phyloP scores from a whole-genome alignment of 495 filamentous ascomycete species.

The Aspergillus indologenus region DNA sequence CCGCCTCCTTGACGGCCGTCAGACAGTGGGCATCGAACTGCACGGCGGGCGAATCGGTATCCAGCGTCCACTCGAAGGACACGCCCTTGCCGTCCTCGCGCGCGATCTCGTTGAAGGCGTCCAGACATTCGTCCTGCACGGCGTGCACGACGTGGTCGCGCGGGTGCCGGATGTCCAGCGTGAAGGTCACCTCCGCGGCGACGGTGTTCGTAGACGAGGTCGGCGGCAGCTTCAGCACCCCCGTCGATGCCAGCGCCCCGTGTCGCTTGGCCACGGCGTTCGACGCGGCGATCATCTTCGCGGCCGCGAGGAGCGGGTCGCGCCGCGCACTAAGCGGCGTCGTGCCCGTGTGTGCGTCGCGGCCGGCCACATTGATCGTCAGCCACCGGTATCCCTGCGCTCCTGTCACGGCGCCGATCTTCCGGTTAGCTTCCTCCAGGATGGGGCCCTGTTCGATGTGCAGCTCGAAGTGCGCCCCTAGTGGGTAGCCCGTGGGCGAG shows the following conservation, averaged over 20 bases:
- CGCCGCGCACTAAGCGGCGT: slow-evolving; percentile 52
- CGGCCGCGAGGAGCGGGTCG: slow-evolving; percentile 62
- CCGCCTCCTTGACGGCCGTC: slow-evolving; percentile 53
- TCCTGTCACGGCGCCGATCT: slow-evolving; percentile 65
- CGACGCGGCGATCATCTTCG: slow-evolving; percentile 61
- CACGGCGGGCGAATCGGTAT: slow-evolving; percentile 59
- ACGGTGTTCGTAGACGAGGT: slow-evolving; percentile 68
- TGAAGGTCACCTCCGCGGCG: slow-evolving; percentile 62
- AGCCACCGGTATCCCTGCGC: slow-evolving; percentile 63
- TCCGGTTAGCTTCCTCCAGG: slow-evolving; percentile 52
- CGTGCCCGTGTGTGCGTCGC: slow-evolving; percentile 71
- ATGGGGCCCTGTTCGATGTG: slow-evolving; percentile 79
- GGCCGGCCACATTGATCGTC: slow-evolving; percentile 56
- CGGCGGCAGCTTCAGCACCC: slow-evolving; percentile 57
- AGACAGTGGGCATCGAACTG: slow-evolving; percentile 65
- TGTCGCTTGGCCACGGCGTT: slow-evolving; percentile 55
- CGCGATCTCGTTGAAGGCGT: slow-evolving; percentile 50
- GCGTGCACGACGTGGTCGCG: slow-evolving; percentile 51
- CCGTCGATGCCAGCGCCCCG: slow-evolving; percentile 61
- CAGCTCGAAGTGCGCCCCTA: slow-evolving; percentile 75
- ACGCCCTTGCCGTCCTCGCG: slow-evolving; percentile 47
- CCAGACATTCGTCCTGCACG: slow-evolving; percentile 45
- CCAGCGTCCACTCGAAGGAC: slow-evolving; percentile 46
- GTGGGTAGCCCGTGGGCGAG: slow-evolving; percentile 26
- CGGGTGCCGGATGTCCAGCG: slow-evolving; percentile 64